Evolutionary conservation across 202 grass and related monocot species (phyloP).

Genomic region (Bolboschoenoplectus hybrid): DNA sequence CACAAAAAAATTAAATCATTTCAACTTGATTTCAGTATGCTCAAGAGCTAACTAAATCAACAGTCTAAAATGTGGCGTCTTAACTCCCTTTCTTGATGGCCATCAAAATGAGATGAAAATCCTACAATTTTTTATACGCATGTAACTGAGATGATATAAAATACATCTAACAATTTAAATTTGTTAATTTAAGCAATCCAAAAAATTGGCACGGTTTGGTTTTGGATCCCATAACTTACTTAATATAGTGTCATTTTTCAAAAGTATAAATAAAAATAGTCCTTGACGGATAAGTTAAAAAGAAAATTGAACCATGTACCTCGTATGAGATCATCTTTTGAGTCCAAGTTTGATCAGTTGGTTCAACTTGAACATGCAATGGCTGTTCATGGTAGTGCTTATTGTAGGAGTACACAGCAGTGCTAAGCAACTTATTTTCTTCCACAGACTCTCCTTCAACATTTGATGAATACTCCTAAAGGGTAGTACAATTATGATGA

Average conservation of each 20-base stretch:
- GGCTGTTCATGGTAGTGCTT: conserved; percentile 56
- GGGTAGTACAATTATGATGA: conserved; percentile 20
- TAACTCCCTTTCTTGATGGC: no score
- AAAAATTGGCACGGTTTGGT: no score
- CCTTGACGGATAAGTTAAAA: background rate
- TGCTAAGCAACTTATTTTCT: conserved; percentile 49
- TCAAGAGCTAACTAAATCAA: no score
- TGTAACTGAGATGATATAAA: no score
- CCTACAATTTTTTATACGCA: no score
- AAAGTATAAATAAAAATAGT: conserved; percentile 1
- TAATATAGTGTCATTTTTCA: conserved; percentile 22
- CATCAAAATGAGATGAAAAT: no score
- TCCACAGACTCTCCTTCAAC: conserved; percentile 13
- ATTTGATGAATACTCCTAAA: conserved; percentile 49
- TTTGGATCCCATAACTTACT: background rate
- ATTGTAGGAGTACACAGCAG: conserved; percentile 61
- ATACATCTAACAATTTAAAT: no score
- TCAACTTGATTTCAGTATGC: no score
- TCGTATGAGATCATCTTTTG: conserved; percentile 67
- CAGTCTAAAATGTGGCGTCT: no score
- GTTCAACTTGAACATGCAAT: conserved; percentile 63
- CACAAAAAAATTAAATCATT: no score
- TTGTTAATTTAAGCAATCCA: no score
- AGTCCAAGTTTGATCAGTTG: conserved; percentile 55
- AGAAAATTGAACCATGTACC: conserved; percentile 45